These are phyloP conservation scores for Euphorbia schlechtendalii DNA, from an alignment of 441 rosid genomes.

Conservation along the genomic window DNA sequence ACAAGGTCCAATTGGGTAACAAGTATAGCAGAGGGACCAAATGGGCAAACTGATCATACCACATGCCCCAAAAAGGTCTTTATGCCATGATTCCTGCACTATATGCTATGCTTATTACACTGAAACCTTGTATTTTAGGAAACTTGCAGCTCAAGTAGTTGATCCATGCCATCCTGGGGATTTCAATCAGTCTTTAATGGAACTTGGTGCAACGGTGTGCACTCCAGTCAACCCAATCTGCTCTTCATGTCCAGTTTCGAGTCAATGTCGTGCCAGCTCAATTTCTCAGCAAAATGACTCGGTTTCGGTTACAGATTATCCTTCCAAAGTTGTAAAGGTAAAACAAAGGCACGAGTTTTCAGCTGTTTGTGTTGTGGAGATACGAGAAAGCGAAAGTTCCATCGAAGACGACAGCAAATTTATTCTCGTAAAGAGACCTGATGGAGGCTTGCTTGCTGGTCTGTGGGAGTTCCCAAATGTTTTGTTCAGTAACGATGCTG, in stretches of 20 bases:
- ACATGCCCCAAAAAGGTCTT: no score
- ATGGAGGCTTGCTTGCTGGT: conserved; percentile 86
- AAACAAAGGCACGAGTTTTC: conserved; percentile 65
- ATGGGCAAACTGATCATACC: no score
- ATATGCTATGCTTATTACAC: conserved; percentile 12
- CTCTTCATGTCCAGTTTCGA: conserved; percentile 68
- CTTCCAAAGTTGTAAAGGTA: conserved; percentile 56
- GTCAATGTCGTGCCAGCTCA: conserved; percentile 57
- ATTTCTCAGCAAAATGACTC: conserved; percentile 41
- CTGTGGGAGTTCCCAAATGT: conserved; percentile 94
- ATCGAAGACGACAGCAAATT: conserved; percentile 34
- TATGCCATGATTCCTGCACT: no score
- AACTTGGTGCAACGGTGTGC: conserved; percentile 89
- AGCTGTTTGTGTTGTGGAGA: conserved; percentile 77
- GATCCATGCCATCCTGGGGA: conserved; percentile 79
- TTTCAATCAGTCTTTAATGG: conserved; percentile 93
- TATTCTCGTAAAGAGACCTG: conserved; percentile 78
- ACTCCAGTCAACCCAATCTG: conserved; percentile 63
- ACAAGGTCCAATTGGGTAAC: no score
- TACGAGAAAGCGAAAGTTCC: conserved; percentile 31
- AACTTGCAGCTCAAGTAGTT: conserved; percentile 76
- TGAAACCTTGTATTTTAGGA: conserved; percentile 41
- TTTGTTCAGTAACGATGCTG: conserved; percentile 42
- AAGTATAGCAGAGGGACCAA: no score
- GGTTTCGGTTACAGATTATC: conserved; percentile 60